Conservation (phyloP, 371 early-diverging fungal species). For the Mucor velutinosus region DNA sequence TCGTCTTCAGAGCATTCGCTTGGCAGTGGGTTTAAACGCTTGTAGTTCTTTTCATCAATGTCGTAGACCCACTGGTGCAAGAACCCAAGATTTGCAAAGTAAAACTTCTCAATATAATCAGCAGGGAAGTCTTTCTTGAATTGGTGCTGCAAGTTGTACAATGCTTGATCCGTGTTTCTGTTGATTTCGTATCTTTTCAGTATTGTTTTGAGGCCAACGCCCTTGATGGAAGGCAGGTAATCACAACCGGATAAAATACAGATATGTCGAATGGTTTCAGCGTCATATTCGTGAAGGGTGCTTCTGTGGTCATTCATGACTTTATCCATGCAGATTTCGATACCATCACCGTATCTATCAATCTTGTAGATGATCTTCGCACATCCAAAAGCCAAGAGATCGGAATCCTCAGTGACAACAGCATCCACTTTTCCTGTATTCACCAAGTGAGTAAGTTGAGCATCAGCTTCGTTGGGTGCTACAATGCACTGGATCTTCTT, state of each 20-base stretch:
- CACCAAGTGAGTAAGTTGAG: constrained; percentile 92
- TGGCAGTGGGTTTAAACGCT: constrained; percentile 62
- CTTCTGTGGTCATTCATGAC: not conserved
- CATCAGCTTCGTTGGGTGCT: constrained; percentile 99
- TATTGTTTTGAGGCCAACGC: constrained; percentile 82
- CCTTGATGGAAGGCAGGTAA: constrained; percentile 82
- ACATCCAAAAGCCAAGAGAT: constrained; percentile 95
- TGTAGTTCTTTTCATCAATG: constrained; percentile 42
- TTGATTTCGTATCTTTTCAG: not conserved
- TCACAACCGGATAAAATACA: constrained; percentile 97
- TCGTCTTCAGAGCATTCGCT: constrained; percentile 14
- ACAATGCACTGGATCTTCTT: constrained; percentile 81
- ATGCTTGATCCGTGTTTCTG: not conserved
- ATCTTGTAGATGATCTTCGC: constrained; percentile 76
- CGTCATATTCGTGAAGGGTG: not conserved
- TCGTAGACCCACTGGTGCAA: constrained; percentile 84
- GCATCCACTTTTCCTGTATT: constrained; percentile 73
- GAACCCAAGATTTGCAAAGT: constrained; percentile 78
- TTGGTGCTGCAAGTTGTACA: not conserved
- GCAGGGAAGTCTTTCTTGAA: not conserved
- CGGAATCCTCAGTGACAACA: constrained; percentile 97
- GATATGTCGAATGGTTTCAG: constrained; percentile 43
- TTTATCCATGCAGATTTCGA: not conserved
- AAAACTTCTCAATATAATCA: constrained; percentile 64
- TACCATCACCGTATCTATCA: constrained; percentile 64